Base-by-base conservation (phyloP, 2,329 filamentous ascomycete genomes). In the Ambrosiella beaveri region DNA sequence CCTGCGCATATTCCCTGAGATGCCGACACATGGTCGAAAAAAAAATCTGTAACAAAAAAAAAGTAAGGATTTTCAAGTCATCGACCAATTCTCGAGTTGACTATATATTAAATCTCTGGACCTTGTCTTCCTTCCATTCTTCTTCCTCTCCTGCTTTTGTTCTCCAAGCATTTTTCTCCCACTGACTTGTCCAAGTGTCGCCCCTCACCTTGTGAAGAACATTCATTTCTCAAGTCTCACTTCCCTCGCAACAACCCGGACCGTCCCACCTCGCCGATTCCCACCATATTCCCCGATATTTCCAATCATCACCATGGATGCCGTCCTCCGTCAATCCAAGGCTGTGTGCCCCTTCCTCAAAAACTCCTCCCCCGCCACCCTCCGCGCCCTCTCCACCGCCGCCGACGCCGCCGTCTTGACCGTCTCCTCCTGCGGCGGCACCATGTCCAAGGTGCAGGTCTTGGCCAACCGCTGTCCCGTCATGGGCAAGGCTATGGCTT, bases 311-410 rank as follows among this genome's bases (percentile, higher is more conserved):
- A 69, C 62, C 67, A 98, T 98, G 93, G 93, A 98, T 78, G 80
- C 87, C 66, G 83, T 96, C 66, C 82, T 97, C 67, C 88, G 88
- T 71, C 90, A 97, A 73, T 96, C 90, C 70, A 89, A 90, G 78
- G 82, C 86, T 69, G 86, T 98, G 84, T 98, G 93, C 74, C 93
- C 93, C 58, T 98, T 98, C 74, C 77, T 98, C 71, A 91, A 90
- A 77, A 88, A 90, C 74, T 91, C 93, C 40, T 91, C 90, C 41
- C 88, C 91, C 64, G 85, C 89, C 65, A 90, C 89, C 59, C 82
- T 98, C 63, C 90, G 93, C 65, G 86, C 90, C 60, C 80, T 98
- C 68, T 94, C 86, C 54, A 88, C 66, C 47, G 17, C 54, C 35
- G 38, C 47, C 47, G 19, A 44, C 17, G 57, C 65, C 82, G 52